Percentiles rank a stretch among this genome's conserved stretches.
Conservation (phyloP, 2,329 filamentous ascomycete genomes). For the Diaporthe longicolla region DNA sequence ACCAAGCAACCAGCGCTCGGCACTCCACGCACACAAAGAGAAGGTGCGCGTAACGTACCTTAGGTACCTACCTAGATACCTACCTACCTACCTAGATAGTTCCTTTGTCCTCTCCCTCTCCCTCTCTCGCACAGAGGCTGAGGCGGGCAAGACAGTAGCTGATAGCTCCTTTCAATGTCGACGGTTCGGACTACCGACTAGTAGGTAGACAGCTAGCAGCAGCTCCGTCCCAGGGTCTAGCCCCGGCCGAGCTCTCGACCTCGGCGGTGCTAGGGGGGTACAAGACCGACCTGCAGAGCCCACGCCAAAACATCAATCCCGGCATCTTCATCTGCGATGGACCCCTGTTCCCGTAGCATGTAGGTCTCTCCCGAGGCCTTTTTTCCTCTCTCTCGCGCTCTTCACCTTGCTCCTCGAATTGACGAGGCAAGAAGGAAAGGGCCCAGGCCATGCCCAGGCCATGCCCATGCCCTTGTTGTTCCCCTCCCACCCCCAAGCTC, state of each 20-base stretch:
- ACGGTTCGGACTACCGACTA: background rate
- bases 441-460: constrained; percentile 6
- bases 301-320: constrained; percentile 32
- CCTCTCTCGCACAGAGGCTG: background rate
- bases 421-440: constrained; percentile 13
- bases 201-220: background rate
- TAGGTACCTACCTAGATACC: too few species aligned
- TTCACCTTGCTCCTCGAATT: constrained; percentile 26
- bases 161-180: background rate
- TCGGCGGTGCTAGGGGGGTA: constrained; percentile 27
- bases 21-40: constrained; percentile 9
- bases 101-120: constrained; percentile 9
- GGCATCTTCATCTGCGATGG: constrained; percentile 25
- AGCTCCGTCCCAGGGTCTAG: too few species aligned
- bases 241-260: constrained; percentile 18
- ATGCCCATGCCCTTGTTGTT: too few species aligned
- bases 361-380: constrained; percentile 29
- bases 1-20: background rate
- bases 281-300: constrained; percentile 23
- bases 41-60: too few species aligned
- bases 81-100: too few species aligned
- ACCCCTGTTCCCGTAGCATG: constrained; percentile 32
- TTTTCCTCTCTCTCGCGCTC: background rate
- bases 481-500: background rate
- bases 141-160: constrained; percentile 4